Conservation (phyloP, 2,329 filamentous ascomycete genomes). For the Neonectria punicea region DNA sequence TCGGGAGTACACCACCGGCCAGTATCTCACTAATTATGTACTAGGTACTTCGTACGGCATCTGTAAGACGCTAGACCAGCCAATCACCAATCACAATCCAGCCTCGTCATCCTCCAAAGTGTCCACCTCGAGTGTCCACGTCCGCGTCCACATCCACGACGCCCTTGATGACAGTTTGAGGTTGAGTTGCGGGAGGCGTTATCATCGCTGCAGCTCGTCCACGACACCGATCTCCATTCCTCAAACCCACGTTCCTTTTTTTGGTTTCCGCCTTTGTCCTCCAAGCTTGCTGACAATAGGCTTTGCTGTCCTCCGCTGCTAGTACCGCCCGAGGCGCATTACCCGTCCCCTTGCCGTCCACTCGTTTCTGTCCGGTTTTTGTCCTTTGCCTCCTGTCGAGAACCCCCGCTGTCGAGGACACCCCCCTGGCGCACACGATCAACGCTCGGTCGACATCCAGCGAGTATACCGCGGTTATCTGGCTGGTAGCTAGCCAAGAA, state of each 20-base stretch:
- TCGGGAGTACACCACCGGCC: neutral
- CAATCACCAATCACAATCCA: conserved; percentile 10
- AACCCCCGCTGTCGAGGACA: too few relatives aligned
- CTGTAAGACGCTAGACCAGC: neutral
- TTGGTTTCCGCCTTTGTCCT: neutral
- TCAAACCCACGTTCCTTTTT: conserved; percentile 20
- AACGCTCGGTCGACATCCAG: neutral
- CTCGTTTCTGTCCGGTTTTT: neutral
- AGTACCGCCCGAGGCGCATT: conserved; percentile 22
- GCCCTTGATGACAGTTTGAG: conserved; percentile 28
- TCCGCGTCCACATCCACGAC: conserved; percentile 13
- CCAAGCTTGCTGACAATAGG: neutral
- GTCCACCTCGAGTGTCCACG: conserved; percentile 4
- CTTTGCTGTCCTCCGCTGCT: conserved; percentile 3
- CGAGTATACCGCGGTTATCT: neutral
- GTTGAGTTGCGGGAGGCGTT: conserved; percentile 21
- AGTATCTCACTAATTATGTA: neutral
- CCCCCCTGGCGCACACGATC: conserved; percentile 3
- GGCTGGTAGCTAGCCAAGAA: neutral
- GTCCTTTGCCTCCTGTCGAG: conserved; percentile 3
- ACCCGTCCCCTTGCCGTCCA: neutral
- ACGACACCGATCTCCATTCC: neutral
- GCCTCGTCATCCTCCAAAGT: conserved; percentile 19
- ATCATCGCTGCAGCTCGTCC: conserved; percentile 7
- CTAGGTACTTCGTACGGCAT: too few relatives aligned